Conservation (phyloP, 129 eudicot species). For the Arctium minus region DNA sequence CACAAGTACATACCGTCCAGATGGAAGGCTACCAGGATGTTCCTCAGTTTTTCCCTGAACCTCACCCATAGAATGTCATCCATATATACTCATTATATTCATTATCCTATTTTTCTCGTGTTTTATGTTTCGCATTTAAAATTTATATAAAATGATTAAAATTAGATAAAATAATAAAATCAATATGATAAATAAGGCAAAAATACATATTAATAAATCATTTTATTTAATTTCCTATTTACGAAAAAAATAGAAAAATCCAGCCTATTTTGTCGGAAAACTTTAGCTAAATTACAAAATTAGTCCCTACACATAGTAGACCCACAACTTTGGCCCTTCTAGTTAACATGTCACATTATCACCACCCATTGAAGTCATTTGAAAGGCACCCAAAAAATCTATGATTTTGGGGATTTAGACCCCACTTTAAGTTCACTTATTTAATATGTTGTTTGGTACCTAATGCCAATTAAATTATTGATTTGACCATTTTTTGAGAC, state of each 20-base stretch:
- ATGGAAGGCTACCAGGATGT: too few species aligned
- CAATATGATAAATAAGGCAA: neutral
- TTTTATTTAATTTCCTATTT: neutral
- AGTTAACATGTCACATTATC: constrained; percentile 1
- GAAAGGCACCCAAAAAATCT: neutral
- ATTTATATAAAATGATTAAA: neutral
- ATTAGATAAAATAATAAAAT: neutral
- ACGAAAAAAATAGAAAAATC: neutral
- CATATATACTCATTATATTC: too few species aligned
- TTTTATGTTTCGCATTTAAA: neutral
- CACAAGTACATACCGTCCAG: too few species aligned
- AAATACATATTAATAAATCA: neutral
- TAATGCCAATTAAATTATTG: neutral
- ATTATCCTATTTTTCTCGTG: too few species aligned
- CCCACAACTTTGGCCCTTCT: neutral
- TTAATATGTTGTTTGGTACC: neutral
- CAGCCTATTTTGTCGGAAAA: neutral
- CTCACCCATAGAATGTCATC: too few species aligned
- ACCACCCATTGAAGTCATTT: neutral
- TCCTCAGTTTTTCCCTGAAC: too few species aligned
- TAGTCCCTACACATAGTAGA: neutral
- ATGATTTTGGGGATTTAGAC: neutral
- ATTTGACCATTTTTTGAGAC: neutral
- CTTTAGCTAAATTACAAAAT: neutral
- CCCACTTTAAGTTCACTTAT: constrained; percentile 2